Conservation (phyloP, 345 rosid species). For the Raphanus raphanistrum region DNA sequence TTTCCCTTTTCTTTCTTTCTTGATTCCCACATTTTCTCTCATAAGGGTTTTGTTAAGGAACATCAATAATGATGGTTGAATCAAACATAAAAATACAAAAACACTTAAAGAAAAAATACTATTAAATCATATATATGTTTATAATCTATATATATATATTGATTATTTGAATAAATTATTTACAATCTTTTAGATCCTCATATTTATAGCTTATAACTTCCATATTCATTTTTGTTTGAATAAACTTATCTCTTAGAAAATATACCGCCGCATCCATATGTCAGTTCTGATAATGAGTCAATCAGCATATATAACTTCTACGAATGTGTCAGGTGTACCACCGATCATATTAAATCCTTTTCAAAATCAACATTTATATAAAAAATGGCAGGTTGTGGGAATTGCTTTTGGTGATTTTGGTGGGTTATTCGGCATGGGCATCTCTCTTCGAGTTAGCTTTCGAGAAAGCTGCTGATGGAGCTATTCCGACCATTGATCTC, state of each 20-base stretch:
- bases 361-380: background rate
- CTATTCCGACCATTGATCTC: conserved; percentile 56
- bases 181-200: background rate
- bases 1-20: too few species aligned
- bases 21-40: too few species aligned
- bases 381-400: conserved; percentile 69
- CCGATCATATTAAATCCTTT: background rate
- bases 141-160: background rate
- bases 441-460: conserved; percentile 83
- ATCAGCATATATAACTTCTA: background rate
- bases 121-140: background rate
- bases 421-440: conserved; percentile 91
- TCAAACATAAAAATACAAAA: background rate
- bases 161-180: background rate
- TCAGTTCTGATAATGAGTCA: background rate
- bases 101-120: background rate
- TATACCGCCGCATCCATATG: background rate
- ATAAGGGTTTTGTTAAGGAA: too few species aligned
- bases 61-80: too few species aligned
- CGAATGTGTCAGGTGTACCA: background rate
- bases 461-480: conserved; percentile 52
- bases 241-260: background rate
- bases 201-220: background rate
- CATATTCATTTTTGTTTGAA: background rate
- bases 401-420: conserved; percentile 65